Evolutionary conservation across 495 filamentous ascomycete species (phyloP), one percentile per base, ranked within the genome.

Genomic region (Podospora anserina): DNA sequence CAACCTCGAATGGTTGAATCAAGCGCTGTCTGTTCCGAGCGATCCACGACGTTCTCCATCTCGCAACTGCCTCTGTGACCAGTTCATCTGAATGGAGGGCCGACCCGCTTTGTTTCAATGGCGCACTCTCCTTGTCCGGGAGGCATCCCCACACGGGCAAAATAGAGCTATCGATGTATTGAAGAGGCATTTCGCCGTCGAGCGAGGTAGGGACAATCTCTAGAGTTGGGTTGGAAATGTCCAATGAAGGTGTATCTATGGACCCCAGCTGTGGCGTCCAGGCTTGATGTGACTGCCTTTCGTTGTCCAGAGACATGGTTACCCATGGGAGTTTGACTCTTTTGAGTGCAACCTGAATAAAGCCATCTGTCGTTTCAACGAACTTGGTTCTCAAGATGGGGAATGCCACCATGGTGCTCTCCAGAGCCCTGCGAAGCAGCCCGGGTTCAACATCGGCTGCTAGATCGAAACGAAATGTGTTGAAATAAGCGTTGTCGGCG

Each of bases 331-430:
- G 67, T 1, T 70, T 32, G 0, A 76, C 64, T 4, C 76, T 62
- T 63, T 82, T 87, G 27, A 89, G 67, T 1, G 88, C 85, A 23
- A 88, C 87, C 77, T 95, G 92, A 28, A 90, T 82, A 78, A 86
- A 88, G 3, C 92, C 92, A 71, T 92, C 89, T 1, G 83, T 74
- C 0, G 91, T 91, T 27, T 78, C 77, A 5, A 88, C 79, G 72
- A 95, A 93, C 2, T 78, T 78, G 0, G 89, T 89, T 53, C 92
- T 83, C 23, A 95, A 77, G 34, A 92, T 83, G 19, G 90, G 81
- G 16, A 84, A 78, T 5, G 79, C 72, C 1, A 71, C 70, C 30
- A 87, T 80, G 0, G 86, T 73, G 1, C 73, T 68, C 18, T 77
- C 54, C 84, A 89, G 91, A 3, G 88, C 87, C 2, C 60, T 13